These are phyloP conservation scores for Yarrowia keelungensis DNA, from an alignment of 805 yeast species.

Conservation along the genomic window DNA sequence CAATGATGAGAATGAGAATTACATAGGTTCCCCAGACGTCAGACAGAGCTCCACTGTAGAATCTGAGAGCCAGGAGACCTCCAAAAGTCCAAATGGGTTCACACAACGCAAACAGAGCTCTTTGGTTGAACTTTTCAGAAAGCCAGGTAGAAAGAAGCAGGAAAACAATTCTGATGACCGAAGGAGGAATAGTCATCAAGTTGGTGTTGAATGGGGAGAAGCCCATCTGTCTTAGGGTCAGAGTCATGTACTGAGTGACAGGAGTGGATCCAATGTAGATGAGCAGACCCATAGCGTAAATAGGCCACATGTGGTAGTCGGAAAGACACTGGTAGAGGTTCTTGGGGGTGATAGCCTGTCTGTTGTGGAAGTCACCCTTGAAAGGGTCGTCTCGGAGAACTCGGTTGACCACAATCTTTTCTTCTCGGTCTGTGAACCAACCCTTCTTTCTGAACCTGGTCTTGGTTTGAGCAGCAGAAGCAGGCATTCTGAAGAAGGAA, in stretches of 20 bases:
- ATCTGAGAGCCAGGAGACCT: slow-evolving; percentile 39
- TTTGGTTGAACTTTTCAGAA: slow-evolving; percentile 40
- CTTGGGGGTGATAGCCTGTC: slow-evolving; percentile 58
- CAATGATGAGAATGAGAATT: slow-evolving; percentile 45
- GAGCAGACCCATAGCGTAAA: slow-evolving; percentile 58
- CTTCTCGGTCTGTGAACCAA: slow-evolving; percentile 62
- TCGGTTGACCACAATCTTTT: slow-evolving; percentile 63
- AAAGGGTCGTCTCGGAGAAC: slow-evolving; percentile 68
- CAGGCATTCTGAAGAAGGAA: slow-evolving; percentile 60
- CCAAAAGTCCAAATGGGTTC: slow-evolving; percentile 42
- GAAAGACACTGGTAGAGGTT: slow-evolving; percentile 53
- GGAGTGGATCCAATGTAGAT: slow-evolving; percentile 53
- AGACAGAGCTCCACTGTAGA: slow-evolving; percentile 43
- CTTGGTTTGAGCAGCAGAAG: slow-evolving; percentile 60
- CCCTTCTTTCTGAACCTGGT: slow-evolving; percentile 59
- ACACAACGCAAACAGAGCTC: slow-evolving; percentile 38
- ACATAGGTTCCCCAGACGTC: slow-evolving; percentile 48
- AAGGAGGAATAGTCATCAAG: slow-evolving; percentile 55
- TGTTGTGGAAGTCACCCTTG: slow-evolving; percentile 69
- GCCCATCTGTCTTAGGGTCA: slow-evolving; percentile 58
- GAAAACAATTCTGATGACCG: slow-evolving; percentile 34
- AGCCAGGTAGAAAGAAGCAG: slow-evolving; percentile 10
- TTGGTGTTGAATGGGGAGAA: slow-evolving; percentile 61
- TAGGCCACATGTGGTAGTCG: slow-evolving; percentile 65
- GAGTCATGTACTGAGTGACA: slow-evolving; percentile 55